phyloP scores from a whole-genome alignment of 2,329 filamentous ascomycete genomes.

The Aspergillus neotritici region DNA sequence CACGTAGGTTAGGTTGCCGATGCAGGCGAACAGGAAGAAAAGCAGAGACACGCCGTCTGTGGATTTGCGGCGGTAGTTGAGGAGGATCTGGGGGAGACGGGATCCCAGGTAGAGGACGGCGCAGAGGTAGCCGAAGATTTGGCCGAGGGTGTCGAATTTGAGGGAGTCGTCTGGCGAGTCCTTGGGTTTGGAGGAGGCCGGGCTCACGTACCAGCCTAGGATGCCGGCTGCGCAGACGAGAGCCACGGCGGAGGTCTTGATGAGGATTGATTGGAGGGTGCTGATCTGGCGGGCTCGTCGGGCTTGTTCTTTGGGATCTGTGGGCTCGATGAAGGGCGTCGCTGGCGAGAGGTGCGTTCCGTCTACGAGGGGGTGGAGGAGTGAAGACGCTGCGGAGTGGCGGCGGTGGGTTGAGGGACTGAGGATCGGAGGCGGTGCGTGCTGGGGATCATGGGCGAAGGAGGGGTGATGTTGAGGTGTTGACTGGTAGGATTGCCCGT shows the following conservation, averaged over 20 bases:
- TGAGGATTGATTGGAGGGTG: slow-evolving; percentile 49
- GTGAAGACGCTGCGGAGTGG: slow-evolving; percentile 28
- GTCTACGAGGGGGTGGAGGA: slow-evolving; percentile 52
- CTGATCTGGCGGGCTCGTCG: slow-evolving; percentile 24
- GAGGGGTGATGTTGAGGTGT: slow-evolving; percentile 2
- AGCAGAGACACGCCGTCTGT: slow-evolving; percentile 90
- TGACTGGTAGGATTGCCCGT: slow-evolving; percentile 13
- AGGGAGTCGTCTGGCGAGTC: slow-evolving; percentile 38
- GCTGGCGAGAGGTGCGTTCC: slow-evolving; percentile 70
- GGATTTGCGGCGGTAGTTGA: slow-evolving; percentile 88
- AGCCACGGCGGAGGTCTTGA: slow-evolving; percentile 69
- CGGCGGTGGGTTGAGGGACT: slow-evolving; percentile 12
- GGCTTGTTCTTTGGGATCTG: slow-evolving; percentile 22
- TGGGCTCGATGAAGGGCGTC: slow-evolving; percentile 65
- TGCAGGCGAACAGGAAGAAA: slow-evolving; percentile 94
- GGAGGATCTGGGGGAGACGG: slow-evolving; percentile 79
- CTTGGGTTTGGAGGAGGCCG: slow-evolving; percentile 38
- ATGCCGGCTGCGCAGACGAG: slow-evolving; percentile 81
- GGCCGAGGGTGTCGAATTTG: slow-evolving; percentile 69
- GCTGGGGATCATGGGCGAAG: slow-evolving; percentile 19
- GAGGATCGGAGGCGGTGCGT: slow-evolving; percentile 4
- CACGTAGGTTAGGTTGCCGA: slow-evolving; percentile 92
- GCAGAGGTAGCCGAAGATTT: slow-evolving; percentile 91
- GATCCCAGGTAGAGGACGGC: slow-evolving; percentile 83
- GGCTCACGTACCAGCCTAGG: slow-evolving; percentile 75